Conservation (phyloP, 2,329 filamentous ascomycete species). For the Amylocarpus encephaloides region DNA sequence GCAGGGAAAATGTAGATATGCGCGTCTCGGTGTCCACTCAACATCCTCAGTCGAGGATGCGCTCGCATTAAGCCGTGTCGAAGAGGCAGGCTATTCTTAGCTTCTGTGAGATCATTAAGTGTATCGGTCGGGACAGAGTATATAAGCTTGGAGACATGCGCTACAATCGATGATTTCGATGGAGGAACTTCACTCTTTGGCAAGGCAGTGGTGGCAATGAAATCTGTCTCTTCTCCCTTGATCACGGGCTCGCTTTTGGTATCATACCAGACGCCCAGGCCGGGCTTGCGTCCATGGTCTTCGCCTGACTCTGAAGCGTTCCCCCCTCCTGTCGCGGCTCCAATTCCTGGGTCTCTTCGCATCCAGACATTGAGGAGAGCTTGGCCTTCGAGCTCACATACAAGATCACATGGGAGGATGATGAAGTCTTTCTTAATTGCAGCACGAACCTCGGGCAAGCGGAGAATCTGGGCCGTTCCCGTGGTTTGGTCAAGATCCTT, state of each 20-base stretch:
- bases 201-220: constrained; percentile 71
- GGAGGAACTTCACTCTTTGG: constrained; percentile 50
- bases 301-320: constrained; percentile 41
- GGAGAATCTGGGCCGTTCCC: constrained; percentile 81
- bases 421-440: constrained; percentile 80
- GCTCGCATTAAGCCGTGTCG: constrained; percentile 69
- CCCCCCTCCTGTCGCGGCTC: constrained; percentile 48
- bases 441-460: constrained; percentile 74
- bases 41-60: constrained; percentile 71
- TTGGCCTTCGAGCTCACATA: constrained; percentile 83
- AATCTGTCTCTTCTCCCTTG: constrained; percentile 91
- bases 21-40: constrained; percentile 80
- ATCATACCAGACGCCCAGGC: constrained; percentile 85
- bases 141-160: constrained; percentile 70
- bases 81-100: constrained; percentile 65
- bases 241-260: constrained; percentile 70
- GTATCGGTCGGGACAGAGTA: constrained; percentile 84
- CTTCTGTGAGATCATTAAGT: constrained; percentile 74
- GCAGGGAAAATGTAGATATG: constrained; percentile 92
- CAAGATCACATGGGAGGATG: constrained; percentile 84
- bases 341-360: constrained; percentile 69
- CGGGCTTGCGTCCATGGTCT: constrained; percentile 61
- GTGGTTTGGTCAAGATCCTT: constrained; percentile 72
- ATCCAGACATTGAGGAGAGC: constrained; percentile 87
- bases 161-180: constrained; percentile 58